These are phyloP conservation scores for Hanseniaspora taiwanica DNA, from an alignment of 805 yeast genomes.

Conservation along the genomic window DNA sequence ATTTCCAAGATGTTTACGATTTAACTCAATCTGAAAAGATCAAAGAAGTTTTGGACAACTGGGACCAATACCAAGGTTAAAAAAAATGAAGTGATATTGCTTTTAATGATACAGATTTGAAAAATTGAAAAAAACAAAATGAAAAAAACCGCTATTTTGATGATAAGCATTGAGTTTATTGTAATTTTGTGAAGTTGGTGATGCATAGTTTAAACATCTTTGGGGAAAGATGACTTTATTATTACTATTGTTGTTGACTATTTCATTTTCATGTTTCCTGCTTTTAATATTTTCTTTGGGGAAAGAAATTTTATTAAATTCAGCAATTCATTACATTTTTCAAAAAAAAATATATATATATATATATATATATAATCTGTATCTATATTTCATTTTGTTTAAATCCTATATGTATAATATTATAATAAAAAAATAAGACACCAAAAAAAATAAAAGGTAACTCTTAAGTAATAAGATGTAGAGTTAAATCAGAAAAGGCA, in stretches of 20 bases:
- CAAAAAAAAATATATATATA: too few relatives aligned
- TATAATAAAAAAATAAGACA: too few relatives aligned
- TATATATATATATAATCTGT: background rate
- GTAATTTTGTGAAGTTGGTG: background rate
- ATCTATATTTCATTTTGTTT: background rate
- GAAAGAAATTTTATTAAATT: background rate
- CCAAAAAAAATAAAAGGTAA: too few relatives aligned
- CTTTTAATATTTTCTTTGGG: background rate
- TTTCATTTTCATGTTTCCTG: background rate
- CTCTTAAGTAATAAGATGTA: slow-evolving; percentile 23
- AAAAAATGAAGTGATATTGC: background rate
- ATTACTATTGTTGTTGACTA: background rate
- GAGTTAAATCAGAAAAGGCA: slow-evolving; percentile 40
- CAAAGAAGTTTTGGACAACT: slow-evolving; percentile 79
- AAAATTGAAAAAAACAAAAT: too few relatives aligned
- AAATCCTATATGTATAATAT: too few relatives aligned
- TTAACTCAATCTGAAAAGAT: slow-evolving; percentile 87
- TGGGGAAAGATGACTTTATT: background rate
- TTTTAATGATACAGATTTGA: too few relatives aligned
- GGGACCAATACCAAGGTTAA: slow-evolving; percentile 64
- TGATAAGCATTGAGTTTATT: background rate
- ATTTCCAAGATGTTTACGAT: slow-evolving; percentile 89
- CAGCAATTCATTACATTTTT: background rate
- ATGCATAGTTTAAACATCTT: background rate
- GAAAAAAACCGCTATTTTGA: too few relatives aligned